Evolutionary conservation across 257 asterid genomes (phyloP), one percentile per base, ranked within the genome.

Genomic region (Ehretia macrophylla): DNA sequence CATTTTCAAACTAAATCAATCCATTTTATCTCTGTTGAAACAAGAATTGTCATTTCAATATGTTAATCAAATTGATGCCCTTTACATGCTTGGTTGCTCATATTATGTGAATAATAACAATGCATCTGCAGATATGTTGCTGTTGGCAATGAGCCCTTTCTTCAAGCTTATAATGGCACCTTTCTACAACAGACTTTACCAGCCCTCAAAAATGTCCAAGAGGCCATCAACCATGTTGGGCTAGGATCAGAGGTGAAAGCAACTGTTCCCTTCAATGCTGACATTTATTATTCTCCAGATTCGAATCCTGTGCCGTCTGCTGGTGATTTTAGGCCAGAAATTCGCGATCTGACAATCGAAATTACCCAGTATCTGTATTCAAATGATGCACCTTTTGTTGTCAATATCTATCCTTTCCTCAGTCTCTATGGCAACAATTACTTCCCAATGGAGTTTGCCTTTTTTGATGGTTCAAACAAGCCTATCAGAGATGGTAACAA

Each of bases 121-220:
- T n/a, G 20, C 4, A n/a, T 13, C 21, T 72, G 57, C 76, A 88
- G 95, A 81, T 83, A 88, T 50, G 95, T 92, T 16, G 97, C 98
- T 1, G 98, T 92, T 23, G 98, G 98, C 14, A 92, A 92, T 59
- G 97, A 92, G 73, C 98, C 98, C 0, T 92, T 92, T 66, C 83
- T 92, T 14, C 79, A 66, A 64, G 80, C 96, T 48, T 92, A 92
- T 72, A 92, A 92, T 42, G 85, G 74, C 17, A 69, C 82, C 22
- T 92, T 56, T 69, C 63, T 86, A 0, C 79, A 71, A 19, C 63
- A 67, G 67, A 89, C 97, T 5, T 75, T 93, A 1, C 96, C 96
- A 4, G 97, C 97, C 1, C 56, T 89, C 44, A 72, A 63, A 68
- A 93, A 89, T 64, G 72, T 93, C 14, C 97, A 93, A 58, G 88